These are phyloP conservation scores for Neurospora africana DNA, from an alignment of 495 filamentous ascomycete genomes.

Conservation along the genomic window DNA sequence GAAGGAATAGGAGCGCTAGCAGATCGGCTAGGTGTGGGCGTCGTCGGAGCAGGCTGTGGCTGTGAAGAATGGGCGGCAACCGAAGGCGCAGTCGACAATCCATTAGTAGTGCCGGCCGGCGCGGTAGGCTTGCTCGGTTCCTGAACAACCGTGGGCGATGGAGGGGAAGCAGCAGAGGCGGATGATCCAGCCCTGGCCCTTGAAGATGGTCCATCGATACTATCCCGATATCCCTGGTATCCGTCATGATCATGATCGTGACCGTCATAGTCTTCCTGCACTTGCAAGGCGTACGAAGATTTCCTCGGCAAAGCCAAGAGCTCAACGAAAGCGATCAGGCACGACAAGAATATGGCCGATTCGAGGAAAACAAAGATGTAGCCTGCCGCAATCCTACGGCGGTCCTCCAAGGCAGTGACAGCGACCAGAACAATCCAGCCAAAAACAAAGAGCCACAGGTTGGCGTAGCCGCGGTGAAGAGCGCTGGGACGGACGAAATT, in stretches of 20 bases:
- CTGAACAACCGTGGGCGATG: not conserved
- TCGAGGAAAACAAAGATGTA: conserved; percentile 82
- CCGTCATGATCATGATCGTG: conserved; percentile 18
- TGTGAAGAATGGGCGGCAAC: not conserved
- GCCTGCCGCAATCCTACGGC: conserved; percentile 57
- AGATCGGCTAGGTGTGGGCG: not conserved
- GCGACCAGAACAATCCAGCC: conserved; percentile 63
- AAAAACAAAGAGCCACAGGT: conserved; percentile 72
- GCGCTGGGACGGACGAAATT: conserved; percentile 79
- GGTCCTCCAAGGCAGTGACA: conserved; percentile 63
- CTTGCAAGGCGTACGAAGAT: conserved; percentile 44
- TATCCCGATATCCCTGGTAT: conserved; percentile 2
- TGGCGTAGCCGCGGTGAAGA: conserved; percentile 67
- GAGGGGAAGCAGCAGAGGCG: not conserved
- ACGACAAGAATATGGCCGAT: conserved; percentile 60
- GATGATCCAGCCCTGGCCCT: not conserved
- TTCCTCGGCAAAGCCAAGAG: conserved; percentile 69
- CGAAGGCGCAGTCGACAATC: not conserved
- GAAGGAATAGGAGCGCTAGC: not conserved
- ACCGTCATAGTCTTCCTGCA: conserved; percentile 37
- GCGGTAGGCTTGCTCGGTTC: not conserved
- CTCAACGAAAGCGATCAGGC: conserved; percentile 64
- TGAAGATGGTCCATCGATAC: not conserved
- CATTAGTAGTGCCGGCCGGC: not conserved
- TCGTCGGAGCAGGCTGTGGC: not conserved